Evolutionary conservation across 345 rosid species (phyloP).

Genomic region (Physaria fendleri): DNA sequence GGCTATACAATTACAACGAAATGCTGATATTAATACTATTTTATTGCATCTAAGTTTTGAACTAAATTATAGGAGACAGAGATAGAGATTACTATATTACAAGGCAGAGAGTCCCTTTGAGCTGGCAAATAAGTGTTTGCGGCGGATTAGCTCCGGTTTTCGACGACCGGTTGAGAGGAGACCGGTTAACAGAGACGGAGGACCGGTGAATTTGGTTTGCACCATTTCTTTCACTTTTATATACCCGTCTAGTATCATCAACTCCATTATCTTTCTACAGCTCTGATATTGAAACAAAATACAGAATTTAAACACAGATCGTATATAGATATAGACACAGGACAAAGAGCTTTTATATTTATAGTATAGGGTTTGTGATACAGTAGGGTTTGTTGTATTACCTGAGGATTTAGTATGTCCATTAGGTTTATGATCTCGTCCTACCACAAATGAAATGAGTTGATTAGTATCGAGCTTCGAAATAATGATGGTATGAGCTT

Average conservation of each 20-base stretch:
- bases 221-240: conserved; percentile 54
- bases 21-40: background rate
- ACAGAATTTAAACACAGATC: background rate
- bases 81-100: conserved; percentile 13
- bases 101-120: conserved; percentile 47
- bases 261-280: conserved; percentile 62
- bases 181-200: conserved; percentile 45
- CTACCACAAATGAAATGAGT: conserved; percentile 37
- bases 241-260: conserved; percentile 72
- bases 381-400: conserved; percentile 22
- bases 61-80: background rate
- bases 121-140: conserved; percentile 69
- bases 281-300: conserved; percentile 35
- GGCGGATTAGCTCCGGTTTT: conserved; percentile 41
- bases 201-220: conserved; percentile 40
- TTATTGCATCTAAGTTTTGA: background rate
- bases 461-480: background rate
- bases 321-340: background rate
- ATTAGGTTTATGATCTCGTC: conserved; percentile 53
- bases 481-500: background rate
- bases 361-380: background rate
- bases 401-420: conserved; percentile 91
- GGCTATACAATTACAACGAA: background rate
- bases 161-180: conserved; percentile 38
- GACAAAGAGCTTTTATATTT: background rate